A percentile compares a stretch with the other conserved stretches of the same genome.
Evolutionary conservation across 768 basidiomycete genomes (phyloP).

Genomic region (Macrolepiota albuminosa): DNA sequence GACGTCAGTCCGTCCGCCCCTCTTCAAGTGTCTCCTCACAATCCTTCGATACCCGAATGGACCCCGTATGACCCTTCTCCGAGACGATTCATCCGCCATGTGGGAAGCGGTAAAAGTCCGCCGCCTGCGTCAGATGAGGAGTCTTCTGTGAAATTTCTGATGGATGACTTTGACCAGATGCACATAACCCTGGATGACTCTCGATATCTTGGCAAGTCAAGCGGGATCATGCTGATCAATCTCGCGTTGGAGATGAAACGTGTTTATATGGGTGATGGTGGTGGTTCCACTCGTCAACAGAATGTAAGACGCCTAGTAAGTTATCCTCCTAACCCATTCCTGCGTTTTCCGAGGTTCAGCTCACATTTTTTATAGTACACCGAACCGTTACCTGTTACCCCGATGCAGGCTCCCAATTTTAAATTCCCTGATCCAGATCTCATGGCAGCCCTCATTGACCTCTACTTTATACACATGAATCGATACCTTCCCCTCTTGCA

Average conservation of each 20-base stretch:
- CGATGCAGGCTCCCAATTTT: constrained; percentile 19
- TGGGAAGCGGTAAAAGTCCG: constrained; percentile 1
- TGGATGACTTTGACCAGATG: constrained; percentile 33
- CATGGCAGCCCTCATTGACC: constrained; percentile 44
- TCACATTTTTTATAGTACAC: constrained; percentile 22
- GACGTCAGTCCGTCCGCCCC: constrained; percentile 1
- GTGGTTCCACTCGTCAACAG: not conserved
- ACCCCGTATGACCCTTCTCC: constrained; percentile 1
- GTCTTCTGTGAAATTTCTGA: constrained; percentile 24
- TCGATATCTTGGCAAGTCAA: constrained; percentile 53
- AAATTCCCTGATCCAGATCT: constrained; percentile 52
- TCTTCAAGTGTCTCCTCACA: not conserved
- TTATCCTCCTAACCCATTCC: not conserved
- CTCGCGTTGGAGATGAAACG: constrained; percentile 53
- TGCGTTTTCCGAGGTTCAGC: not conserved
- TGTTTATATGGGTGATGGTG: constrained; percentile 35
- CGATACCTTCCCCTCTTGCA: constrained; percentile 64
- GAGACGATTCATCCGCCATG: constrained; percentile 8
- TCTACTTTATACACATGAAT: constrained; percentile 62
- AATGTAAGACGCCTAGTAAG: not conserved
- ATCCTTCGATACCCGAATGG: not conserved
- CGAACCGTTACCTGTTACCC: constrained; percentile 13
- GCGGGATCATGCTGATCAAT: constrained; percentile 45
- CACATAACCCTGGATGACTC: constrained; percentile 24
- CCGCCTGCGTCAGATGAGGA: constrained; percentile 23